A percentile compares a stretch with the other conserved stretches of the same genome.
Evolutionary conservation across 768 basidiomycete species (phyloP).

Genomic region (Podaxis sp.): DNA sequence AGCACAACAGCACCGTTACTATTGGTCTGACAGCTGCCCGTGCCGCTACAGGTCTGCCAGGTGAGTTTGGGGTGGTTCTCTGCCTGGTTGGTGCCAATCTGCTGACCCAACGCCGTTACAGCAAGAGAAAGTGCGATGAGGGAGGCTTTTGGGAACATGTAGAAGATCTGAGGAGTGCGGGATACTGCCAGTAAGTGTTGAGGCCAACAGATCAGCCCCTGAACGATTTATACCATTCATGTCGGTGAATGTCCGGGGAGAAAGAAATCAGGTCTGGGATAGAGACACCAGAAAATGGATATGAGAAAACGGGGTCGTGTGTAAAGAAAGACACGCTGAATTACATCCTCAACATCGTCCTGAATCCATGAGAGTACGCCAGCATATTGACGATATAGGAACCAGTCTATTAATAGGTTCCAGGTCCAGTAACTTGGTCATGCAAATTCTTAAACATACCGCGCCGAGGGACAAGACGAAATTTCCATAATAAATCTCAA

Average conservation of each 20-base stretch:
- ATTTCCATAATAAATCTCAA: not conserved
- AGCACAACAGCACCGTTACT: slow-evolving; percentile 30
- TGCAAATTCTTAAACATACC: not conserved
- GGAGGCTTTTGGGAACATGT: slow-evolving; percentile 7
- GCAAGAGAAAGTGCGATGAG: slow-evolving; percentile 9
- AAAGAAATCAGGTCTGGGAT: slow-evolving; percentile 1
- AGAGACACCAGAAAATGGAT: slow-evolving; percentile 7
- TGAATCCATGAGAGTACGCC: slow-evolving; percentile 1
- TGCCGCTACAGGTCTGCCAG: slow-evolving; percentile 38
- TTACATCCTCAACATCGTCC: not conserved
- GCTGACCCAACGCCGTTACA: slow-evolving; percentile 41
- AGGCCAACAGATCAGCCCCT: not conserved
- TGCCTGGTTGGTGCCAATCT: slow-evolving; percentile 41
- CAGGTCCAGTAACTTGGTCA: not conserved
- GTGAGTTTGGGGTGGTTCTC: slow-evolving; percentile 46
- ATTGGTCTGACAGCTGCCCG: slow-evolving; percentile 35
- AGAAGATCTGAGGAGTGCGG: not conserved
- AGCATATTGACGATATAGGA: not conserved
- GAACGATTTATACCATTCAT: not conserved
- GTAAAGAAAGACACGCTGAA: not conserved
- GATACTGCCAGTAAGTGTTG: not conserved
- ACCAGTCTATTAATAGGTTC: slow-evolving; percentile 3
- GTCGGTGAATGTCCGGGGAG: slow-evolving; percentile 11
- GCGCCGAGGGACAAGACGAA: not conserved
- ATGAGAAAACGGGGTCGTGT: not conserved